A percentile compares a stretch with the other conserved stretches of the same genome.
These are phyloP conservation scores for Pleurotus cornucopiae DNA, from an alignment of 768 basidiomycete genomes.

Conservation along the genomic window DNA sequence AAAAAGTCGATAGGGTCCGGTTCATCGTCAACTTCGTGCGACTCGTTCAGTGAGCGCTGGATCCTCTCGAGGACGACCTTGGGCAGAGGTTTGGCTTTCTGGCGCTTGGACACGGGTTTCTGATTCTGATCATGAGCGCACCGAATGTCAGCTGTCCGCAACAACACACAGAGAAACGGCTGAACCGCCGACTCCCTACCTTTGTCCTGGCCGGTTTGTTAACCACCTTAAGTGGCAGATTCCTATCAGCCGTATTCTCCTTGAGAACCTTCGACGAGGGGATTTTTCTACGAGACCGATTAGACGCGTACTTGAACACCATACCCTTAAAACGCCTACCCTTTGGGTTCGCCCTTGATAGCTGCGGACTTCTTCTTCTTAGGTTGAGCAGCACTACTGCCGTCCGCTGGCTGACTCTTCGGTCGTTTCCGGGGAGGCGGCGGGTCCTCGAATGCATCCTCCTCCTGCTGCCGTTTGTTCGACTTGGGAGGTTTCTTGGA, in stretches of 20 bases:
- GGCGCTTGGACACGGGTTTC: neutral
- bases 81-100: neutral
- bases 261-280: constrained; percentile 1
- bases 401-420: neutral
- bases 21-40: neutral
- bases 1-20: constrained; percentile 4
- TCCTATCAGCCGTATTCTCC: neutral
- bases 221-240: neutral
- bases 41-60: neutral
- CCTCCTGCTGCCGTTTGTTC: no score
- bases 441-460: no score
- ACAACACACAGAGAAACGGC: neutral
- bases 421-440: neutral
- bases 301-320: neutral
- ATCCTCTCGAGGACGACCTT: neutral
- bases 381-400: no score
- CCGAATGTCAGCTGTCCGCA: no score
- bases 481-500: no score
- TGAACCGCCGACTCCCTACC: neutral
- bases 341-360: no score
- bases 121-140: no score
- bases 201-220: neutral
- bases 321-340: neutral
- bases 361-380: neutral
- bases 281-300: neutral